Percentiles rank a stretch among this genome's conserved stretches.
phyloP scores from a whole-genome alignment of 352 stramenopile species.

The Globisporangium canariense region DNA sequence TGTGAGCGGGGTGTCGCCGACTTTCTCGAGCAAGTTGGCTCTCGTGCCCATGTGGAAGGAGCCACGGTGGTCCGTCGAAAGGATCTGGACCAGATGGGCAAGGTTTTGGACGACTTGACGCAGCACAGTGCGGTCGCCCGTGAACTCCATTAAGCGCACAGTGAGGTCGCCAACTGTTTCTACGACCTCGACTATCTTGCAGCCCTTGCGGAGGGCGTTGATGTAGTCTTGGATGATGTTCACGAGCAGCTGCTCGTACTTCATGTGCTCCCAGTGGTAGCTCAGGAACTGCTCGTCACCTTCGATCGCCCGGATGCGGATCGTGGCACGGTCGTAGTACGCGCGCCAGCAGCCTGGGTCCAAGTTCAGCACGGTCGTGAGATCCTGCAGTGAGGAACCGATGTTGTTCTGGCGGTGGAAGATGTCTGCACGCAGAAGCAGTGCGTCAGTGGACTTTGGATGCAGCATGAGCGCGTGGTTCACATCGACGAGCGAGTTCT shows the following conservation, averaged over 20 bases:
- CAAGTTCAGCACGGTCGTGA: conserved; percentile 50
- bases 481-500: conserved; percentile 53
- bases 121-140: conserved; percentile 52
- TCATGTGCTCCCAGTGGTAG: conserved; percentile 71
- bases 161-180: conserved; percentile 72
- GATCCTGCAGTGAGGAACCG: conserved; percentile 52
- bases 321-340: conserved; percentile 74
- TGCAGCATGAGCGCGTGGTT: conserved; percentile 58
- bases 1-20: conserved; percentile 19
- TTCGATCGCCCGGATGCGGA: conserved; percentile 64
- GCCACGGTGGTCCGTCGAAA: conserved; percentile 35
- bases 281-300: conserved; percentile 53
- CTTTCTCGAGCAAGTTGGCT: conserved; percentile 1
- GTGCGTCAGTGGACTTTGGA: conserved; percentile 59
- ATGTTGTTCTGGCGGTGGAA: conserved; percentile 47
- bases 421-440: conserved; percentile 66
- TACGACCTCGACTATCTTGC: conserved; percentile 65
- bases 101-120: conserved; percentile 64
- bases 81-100: conserved; percentile 48
- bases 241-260: conserved; percentile 55
- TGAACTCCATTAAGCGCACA: conserved; percentile 63
- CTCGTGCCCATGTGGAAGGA: conserved; percentile 23
- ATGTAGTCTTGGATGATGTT: conserved; percentile 76
- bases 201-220: conserved; percentile 66
- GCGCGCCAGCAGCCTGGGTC: conserved; percentile 73